Evolutionary conservation across 441 rosid species (phyloP).

Genomic region (Hura crepitans): DNA sequence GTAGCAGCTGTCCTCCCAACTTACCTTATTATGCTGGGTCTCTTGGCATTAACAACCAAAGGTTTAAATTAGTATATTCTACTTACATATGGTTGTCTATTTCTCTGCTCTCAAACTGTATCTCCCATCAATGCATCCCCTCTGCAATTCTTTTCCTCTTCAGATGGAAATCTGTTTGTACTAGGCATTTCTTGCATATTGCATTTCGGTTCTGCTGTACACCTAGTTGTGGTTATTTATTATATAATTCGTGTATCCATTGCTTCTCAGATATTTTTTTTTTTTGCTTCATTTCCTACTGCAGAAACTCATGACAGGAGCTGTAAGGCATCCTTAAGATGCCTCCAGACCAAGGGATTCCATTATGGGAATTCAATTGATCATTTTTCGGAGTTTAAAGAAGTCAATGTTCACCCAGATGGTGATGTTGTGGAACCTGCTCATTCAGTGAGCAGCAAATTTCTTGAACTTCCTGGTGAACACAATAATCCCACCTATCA

Average conservation of each 20-base stretch:
- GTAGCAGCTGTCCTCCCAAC: background rate
- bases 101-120: background rate
- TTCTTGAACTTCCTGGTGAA: constrained; percentile 39
- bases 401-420: constrained; percentile 29
- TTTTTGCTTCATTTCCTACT: constrained; percentile 16
- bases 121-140: background rate
- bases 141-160: background rate
- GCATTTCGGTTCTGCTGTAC: background rate
- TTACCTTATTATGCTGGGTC: background rate
- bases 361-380: constrained; percentile 40
- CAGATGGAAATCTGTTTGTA: background rate
- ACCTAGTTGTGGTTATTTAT: background rate
- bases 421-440: constrained; percentile 35
- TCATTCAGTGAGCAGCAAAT: constrained; percentile 28
- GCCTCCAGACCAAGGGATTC: constrained; percentile 44
- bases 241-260: background rate
- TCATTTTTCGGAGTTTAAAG: constrained; percentile 35
- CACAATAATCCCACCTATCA: constrained; percentile 35
- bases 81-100: background rate
- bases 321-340: constrained; percentile 51
- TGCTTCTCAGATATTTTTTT: constrained; percentile 13
- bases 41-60: background rate
- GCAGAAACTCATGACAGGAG: constrained; percentile 46
- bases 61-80: background rate
- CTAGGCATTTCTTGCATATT: background rate